A percentile compares a stretch with the other conserved stretches of the same genome.
Evolutionary conservation across 2,329 filamentous ascomycete species (phyloP).

Genomic region (Arthrobotrys sphaeroides): DNA sequence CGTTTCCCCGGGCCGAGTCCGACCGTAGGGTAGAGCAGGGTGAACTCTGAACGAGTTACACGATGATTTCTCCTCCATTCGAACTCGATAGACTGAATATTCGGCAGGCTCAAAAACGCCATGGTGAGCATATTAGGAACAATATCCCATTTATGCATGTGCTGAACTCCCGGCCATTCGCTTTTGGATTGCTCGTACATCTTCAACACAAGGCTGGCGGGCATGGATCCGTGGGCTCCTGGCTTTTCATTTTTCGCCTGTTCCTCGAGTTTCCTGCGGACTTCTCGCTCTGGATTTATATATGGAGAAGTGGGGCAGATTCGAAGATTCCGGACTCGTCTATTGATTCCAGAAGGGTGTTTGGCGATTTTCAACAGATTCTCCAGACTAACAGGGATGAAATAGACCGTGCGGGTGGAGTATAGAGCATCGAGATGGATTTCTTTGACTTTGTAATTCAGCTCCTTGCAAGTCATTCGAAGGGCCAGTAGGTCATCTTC

Average conservation of each 20-base stretch:
- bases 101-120: slow-evolving; percentile 27
- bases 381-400: slow-evolving; percentile 28
- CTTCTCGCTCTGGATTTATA: slow-evolving; percentile 31
- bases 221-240: slow-evolving; percentile 17
- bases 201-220: slow-evolving; percentile 31
- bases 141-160: slow-evolving; percentile 34
- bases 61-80: slow-evolving; percentile 26
- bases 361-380: slow-evolving; percentile 37
- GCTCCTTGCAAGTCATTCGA: slow-evolving; percentile 33
- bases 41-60: slow-evolving; percentile 30
- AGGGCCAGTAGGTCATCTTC: slow-evolving; percentile 38
- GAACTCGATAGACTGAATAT: slow-evolving; percentile 33
- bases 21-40: slow-evolving; percentile 21
- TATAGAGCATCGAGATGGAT: slow-evolving; percentile 24
- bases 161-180: slow-evolving; percentile 35
- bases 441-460: slow-evolving; percentile 29
- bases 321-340: slow-evolving; percentile 18
- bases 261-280: slow-evolving; percentile 25
- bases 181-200: slow-evolving; percentile 45
- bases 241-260: slow-evolving; percentile 30
- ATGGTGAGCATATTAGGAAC: slow-evolving; percentile 34
- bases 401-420: slow-evolving; percentile 15
- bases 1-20: slow-evolving; percentile 13
- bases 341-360: slow-evolving; percentile 27
- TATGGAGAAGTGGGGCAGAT: slow-evolving; percentile 28